A percentile compares a stretch with the other conserved stretches of the same genome.
Evolutionary conservation across 169 alveolate species (phyloP).

Genomic region (Eimeria necatrix): DNA sequence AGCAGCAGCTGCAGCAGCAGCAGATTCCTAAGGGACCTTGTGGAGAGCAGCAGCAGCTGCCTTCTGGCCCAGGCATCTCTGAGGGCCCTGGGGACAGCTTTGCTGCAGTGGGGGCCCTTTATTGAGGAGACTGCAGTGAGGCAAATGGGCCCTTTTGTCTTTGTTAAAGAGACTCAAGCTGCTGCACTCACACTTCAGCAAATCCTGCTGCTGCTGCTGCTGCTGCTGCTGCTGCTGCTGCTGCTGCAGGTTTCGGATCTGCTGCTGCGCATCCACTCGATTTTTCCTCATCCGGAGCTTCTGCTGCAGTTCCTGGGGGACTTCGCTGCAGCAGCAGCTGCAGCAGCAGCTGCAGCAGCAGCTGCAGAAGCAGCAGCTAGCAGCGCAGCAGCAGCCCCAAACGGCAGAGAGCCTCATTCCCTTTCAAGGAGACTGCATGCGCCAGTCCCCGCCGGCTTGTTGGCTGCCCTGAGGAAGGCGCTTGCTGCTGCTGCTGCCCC

Average conservation of each 20-base stretch:
- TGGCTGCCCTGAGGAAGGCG: not conserved
- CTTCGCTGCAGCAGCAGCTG: constrained; percentile 20
- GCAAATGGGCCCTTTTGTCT: not conserved
- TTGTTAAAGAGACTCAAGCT: not conserved
- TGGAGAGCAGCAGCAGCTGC: not conserved
- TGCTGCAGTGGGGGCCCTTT: constrained; percentile 26
- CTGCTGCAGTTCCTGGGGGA: constrained; percentile 17
- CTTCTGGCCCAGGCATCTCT: not conserved
- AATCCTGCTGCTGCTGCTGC: not conserved
- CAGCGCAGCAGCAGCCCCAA: not conserved
- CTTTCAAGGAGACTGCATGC: not conserved
- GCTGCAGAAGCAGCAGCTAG: not conserved
- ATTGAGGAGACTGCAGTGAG: not conserved
- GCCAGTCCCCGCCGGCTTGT: not conserved
- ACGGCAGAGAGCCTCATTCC: too few species aligned
- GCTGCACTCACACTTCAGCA: not conserved
- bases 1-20: constrained; percentile 36
- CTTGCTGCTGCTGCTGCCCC: not conserved
- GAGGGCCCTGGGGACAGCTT: not conserved
- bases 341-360: constrained; percentile 8
- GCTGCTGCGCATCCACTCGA: constrained; percentile 32
- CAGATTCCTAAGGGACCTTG: not conserved
- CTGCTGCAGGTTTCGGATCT: constrained; percentile 3
- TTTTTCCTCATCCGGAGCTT: not conserved
- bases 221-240: constrained; percentile 27